Evolutionary conservation across 305 asterid genomes (phyloP), one percentile per base, ranked within the genome.

Genomic region (Rubia peregrina): DNA sequence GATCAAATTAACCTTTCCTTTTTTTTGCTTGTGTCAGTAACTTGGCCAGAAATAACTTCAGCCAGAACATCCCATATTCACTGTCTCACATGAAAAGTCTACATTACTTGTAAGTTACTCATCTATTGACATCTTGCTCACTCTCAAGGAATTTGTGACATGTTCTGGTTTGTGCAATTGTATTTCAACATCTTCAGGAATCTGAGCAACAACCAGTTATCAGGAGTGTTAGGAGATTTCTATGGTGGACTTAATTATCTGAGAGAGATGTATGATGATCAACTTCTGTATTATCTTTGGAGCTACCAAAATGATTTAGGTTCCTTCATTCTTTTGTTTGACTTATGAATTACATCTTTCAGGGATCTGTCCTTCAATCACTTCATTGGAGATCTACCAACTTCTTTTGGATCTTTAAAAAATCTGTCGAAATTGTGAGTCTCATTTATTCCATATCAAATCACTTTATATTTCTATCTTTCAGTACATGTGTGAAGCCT

Each of bases 291-390:
- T 69, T 12, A 6, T 55, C 36, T 41, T 68, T 11, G 6, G 17
- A 4, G 12, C 5, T 51, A n/a, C 55, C 9, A 6, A 51, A 51
- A 7, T 51, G 59, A n/a, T 51, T 6, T 51, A 51, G 21, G 59
- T n/a, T 5, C 44, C 17, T 46, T 44, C 36, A 57, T 19, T 0
- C 33, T 14, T 3, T 13, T 61, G 10, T n/a, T 44, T 16, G 57
- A 60, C n/a, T 26, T 38, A 9, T 70, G 33, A 46, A 67, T 71
- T 67, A 81, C 46, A 76, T 82, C 59, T 72, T 51, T 62, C 83
- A 91, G 98, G 96, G 96, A 90, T 78, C 77, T 93, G 78, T 93
- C 98, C 21, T 85, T 79, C 88, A 93, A 90, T 74, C 83, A 74
- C 83, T 85, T 93, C 83, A 85, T 82, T 4, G 97, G 98, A 67